Conservation (phyloP, 495 filamentous ascomycete genomes). For the Daldinia loculata region DNA sequence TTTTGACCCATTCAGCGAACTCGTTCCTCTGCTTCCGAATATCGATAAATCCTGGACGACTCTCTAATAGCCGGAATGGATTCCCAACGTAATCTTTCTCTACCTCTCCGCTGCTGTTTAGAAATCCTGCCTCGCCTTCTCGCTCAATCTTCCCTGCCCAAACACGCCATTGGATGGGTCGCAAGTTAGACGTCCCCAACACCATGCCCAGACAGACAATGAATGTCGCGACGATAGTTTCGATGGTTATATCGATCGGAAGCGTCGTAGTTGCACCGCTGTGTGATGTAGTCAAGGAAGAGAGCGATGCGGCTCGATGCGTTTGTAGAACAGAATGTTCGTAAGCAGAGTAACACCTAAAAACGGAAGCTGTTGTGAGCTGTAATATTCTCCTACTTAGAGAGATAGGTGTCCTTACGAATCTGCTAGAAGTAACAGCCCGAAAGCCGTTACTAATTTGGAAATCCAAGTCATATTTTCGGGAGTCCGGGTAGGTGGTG, state of each 20-base stretch:
- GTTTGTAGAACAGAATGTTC: constrained; percentile 79
- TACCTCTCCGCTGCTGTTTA: constrained; percentile 69
- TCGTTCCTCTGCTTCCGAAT: constrained; percentile 75
- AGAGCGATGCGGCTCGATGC: constrained; percentile 59
- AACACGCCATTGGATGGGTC: constrained; percentile 81
- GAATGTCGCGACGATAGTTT: constrained; percentile 76
- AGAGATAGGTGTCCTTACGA: constrained; percentile 62
- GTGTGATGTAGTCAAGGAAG: constrained; percentile 54
- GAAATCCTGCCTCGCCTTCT: constrained; percentile 74
- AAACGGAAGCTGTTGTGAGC: constrained; percentile 16
- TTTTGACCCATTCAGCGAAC: constrained; percentile 76
- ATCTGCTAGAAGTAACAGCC: constrained; percentile 73
- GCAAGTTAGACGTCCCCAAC: constrained; percentile 70
- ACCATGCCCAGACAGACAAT: constrained; percentile 76
- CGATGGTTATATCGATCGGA: constrained; percentile 79
- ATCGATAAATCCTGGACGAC: constrained; percentile 59
- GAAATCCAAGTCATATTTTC: constrained; percentile 71
- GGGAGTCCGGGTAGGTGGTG: constrained; percentile 4
- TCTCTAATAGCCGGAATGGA: constrained; percentile 57
- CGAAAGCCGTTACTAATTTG: constrained; percentile 68
- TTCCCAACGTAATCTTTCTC: constrained; percentile 63
- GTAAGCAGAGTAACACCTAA: constrained; percentile 84
- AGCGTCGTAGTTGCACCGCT: constrained; percentile 51
- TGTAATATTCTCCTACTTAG: background rate
- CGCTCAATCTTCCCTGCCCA: constrained; percentile 86